Evolutionary conservation across 2,329 filamentous ascomycete genomes (phyloP), one percentile per base, ranked within the genome.

Genomic region (Penicillium sp.): DNA sequence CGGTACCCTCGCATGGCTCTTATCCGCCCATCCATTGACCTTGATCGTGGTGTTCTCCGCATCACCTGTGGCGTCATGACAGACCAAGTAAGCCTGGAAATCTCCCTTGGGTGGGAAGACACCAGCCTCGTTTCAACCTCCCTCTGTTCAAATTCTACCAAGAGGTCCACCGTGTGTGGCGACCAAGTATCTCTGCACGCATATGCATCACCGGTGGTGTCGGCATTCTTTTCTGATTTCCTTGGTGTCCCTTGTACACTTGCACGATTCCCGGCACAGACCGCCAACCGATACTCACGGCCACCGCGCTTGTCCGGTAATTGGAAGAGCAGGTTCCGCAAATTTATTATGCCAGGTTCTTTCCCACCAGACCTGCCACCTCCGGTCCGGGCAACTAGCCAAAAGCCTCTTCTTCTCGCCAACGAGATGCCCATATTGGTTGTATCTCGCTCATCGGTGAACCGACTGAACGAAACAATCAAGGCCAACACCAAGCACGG

Each of bases 351-450:
- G 61, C 79, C 80, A 7, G 79, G 78, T 3, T 74, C 78, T 18
- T 83, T 81, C 54, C 80, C 80, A 1, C 56, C 61, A 57, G 66
- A 69, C 53, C 52, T 63, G n/a, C 56, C 27, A 35, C 73, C 77
- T 1, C 78, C 78, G 15, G 81, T 78, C 77, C 78, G 24, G 75
- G 83, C 61, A 7, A 18, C 40, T 25, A 43, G 48, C 60, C 54
- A 50, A 13, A 62, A 57, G 40, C 65, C 83, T 3, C 90, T 97
- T 29, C 74, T 93, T 0, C 75, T 98, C 3, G 88, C 91, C 23
- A 98, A 98, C 66, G 93, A 97, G 69, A 95, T 89, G 46, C 92
- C 93, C 0, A 95, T 98, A 39, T 79, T 98, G 0, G 81, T 89
- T 41, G 85, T 97, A 48, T 89, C 88, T 18, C 80, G 82, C 46